Conservation (phyloP, 176 grass and related monocot species). For the Stipa capillata region DNA sequence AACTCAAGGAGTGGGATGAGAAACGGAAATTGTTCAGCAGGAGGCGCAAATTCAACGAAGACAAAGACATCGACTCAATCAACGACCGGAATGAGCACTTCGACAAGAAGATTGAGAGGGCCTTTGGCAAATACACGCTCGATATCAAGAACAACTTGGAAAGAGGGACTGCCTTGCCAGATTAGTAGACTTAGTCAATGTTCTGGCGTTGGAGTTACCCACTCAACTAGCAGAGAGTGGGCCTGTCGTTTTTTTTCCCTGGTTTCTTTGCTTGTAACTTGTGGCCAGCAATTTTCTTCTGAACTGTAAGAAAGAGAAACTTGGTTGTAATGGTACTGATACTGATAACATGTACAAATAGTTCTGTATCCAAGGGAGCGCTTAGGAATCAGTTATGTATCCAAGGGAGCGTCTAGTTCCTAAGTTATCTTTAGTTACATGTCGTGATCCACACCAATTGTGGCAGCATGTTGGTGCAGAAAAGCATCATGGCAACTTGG, state of each 20-base stretch:
- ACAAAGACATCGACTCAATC: constrained; percentile 92
- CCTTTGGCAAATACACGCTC: constrained; percentile 92
- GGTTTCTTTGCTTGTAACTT: background rate
- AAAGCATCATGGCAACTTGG: too few species aligned
- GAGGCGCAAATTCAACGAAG: constrained; percentile 89
- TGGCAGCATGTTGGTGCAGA: too few species aligned
- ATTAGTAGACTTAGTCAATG: constrained; percentile 3
- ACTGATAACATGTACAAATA: constrained; percentile 12
- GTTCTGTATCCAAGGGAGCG: background rate
- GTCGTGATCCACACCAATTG: too few species aligned
- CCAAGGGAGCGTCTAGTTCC: background rate
- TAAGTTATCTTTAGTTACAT: too few species aligned
- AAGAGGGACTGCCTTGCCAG: constrained; percentile 83
- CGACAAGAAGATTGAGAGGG: constrained; percentile 97
- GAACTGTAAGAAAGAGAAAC: constrained; percentile 4
- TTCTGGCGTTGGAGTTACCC: background rate
- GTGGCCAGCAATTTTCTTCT: background rate
- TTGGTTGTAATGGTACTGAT: background rate
- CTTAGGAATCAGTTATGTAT: background rate
- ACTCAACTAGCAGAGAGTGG: background rate
- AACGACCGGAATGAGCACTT: constrained; percentile 97
- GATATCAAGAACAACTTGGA: constrained; percentile 99
- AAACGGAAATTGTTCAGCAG: constrained; percentile 76
- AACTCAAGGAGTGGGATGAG: constrained; percentile 55
- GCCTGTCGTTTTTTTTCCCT: background rate